Base-by-base conservation (phyloP, 345 rosid genomes). In the Kernera saxatilis region DNA sequence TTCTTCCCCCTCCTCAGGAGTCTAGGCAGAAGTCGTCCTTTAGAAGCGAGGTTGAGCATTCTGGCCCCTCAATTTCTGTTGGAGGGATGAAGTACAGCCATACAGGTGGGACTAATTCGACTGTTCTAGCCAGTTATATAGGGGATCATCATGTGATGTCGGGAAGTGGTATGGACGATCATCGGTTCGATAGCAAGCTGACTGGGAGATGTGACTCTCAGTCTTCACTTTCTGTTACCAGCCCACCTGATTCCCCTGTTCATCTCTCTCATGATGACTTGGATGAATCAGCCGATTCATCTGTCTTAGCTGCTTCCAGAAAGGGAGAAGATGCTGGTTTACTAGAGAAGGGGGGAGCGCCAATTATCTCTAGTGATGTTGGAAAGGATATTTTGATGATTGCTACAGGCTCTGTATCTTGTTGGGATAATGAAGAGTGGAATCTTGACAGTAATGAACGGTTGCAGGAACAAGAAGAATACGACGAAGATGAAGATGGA, bases 201-300 rank as follows among this genome's bases (percentile, higher is more conserved):
- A 68, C 87, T 43, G 80, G 78, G 39, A 81, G 84, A 71, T 91
- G 96, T 56, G 97, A 88, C 72, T 95, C 99, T 33, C 98, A 87
- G 82, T 95, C 98, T 65, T 95, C 99, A 26, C 85, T 95, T 25
- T 92, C 91, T 53, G 91, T 95, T 72, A 75, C 98, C 40, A 95
- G 98, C 76, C 89, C 98, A 6, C 99, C 98, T 67, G 87, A 80
- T 80, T 92, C 99, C 74, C 99, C 97, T 0, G 77, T 83, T 68
- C 93, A 84, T 80, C 84, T 95, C 60, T 95, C 99, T 66, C 93
- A 95, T 74, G 98, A 95, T 84, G 94, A 90, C 66, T 77, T 92
- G 89, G 99, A 95, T 74, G 98, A 89, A 51, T 82, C 86, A 51
- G 89, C 84, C 51, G 93, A 85, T 73, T 88, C 85, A 77, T 35